Evolutionary conservation across 1,284 basidiomycete genomes (phyloP).

Genomic region (Apiotrichum domesticum): DNA sequence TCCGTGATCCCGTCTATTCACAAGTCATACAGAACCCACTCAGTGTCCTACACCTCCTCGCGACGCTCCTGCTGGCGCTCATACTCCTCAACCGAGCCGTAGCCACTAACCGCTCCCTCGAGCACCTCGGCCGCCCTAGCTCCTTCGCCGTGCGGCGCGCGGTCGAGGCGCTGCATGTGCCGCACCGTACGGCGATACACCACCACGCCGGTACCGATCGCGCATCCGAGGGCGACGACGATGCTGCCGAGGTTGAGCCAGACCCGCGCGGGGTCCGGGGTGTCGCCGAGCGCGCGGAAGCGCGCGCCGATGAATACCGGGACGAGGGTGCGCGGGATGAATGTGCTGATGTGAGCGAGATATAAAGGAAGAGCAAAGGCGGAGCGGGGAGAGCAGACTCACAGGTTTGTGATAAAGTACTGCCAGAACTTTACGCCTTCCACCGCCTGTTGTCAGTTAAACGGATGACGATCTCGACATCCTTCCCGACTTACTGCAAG

Average conservation of each 20-base stretch:
- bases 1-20: too few species aligned
- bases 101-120: conserved; percentile 16
- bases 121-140: conserved; percentile 30
- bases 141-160: conserved; percentile 18
- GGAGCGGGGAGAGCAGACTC: too few species aligned
- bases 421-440: conserved; percentile 44
- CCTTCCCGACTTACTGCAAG: conserved; percentile 37
- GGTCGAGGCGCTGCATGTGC: conserved; percentile 35
- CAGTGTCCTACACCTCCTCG: too few species aligned
- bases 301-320: conserved; percentile 46
- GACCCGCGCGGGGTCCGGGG: conserved; percentile 27
- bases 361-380: too few species aligned
- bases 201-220: conserved; percentile 32
- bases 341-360: conserved; percentile 17
- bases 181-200: conserved; percentile 43
- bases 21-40: too few species aligned
- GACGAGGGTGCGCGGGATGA: conserved; percentile 38
- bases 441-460: conserved; percentile 30
- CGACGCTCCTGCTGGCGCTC: not conserved
- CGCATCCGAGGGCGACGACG: conserved; percentile 26
- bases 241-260: conserved; percentile 45
- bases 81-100: not conserved
- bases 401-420: conserved; percentile 43
- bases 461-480: too few species aligned
- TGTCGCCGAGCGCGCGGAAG: conserved; percentile 36